These are phyloP conservation scores for Cryptococcus sp. DNA, from an alignment of 1,284 basidiomycete species.

Conservation along the genomic window DNA sequence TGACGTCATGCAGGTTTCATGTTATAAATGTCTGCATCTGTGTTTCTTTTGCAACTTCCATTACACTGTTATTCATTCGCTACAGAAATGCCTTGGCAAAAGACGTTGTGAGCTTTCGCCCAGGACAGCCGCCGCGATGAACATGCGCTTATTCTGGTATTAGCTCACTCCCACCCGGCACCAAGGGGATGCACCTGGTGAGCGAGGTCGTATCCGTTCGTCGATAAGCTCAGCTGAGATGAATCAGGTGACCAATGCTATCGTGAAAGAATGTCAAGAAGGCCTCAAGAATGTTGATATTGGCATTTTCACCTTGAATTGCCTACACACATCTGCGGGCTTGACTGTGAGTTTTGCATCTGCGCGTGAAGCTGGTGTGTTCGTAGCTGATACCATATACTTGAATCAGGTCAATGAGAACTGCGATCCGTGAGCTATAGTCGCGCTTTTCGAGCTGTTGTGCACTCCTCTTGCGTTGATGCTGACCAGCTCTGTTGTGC, in stretches of 20 bases:
- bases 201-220: background rate
- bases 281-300: conserved; percentile 73
- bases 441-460: background rate
- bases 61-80: background rate
- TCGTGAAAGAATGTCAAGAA: conserved; percentile 68
- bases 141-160: conserved; percentile 53
- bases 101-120: conserved; percentile 67
- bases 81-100: conserved; percentile 82
- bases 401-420: conserved; percentile 48
- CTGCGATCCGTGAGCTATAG: conserved; percentile 39
- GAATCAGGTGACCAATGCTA: conserved; percentile 63
- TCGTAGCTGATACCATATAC: background rate
- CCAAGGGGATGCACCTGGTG: conserved; percentile 74
- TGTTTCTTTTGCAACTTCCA: background rate
- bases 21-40: background rate
- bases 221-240: background rate
- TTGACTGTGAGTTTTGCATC: conserved; percentile 75
- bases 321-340: conserved; percentile 87
- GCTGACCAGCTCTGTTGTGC: background rate
- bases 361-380: background rate
- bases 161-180: conserved; percentile 49
- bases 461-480: background rate
- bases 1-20: conserved; percentile 16
- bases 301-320: conserved; percentile 58
- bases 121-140: background rate